Evolutionary conservation across 192 early-diverging fungal genomes (phyloP), one percentile per base, ranked within the genome.

Genomic region (Coemansia sp.): DNA sequence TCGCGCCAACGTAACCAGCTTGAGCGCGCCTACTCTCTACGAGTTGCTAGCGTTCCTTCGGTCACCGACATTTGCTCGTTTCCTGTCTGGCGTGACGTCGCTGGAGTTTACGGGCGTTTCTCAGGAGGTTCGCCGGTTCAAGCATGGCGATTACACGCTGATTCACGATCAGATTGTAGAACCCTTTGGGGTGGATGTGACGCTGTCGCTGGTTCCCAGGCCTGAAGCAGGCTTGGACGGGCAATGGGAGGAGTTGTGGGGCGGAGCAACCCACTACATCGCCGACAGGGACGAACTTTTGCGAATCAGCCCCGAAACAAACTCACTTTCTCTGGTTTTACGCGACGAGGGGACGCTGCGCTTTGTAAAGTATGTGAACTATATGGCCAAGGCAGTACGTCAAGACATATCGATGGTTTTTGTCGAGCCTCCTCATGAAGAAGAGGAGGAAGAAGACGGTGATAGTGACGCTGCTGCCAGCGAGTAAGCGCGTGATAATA

Each of bases 281-380:
- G 85, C 83, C 23, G 85, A 87, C 46, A 53, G 72, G 68, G 76
- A 85, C 40, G 82, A 84, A 61, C 59, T 83, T 21, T 33, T 81
- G 57, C 62, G 75, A 10, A 61, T 89, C 29, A 74, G 68, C n/a
- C 87, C 87, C 0, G 59, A 75, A 9, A 20, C 61, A 46, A 89
- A 89, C 64, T 84, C 84, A 1, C 65, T 89, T 26, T 83, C 84
- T 1, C 56, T 89, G 51, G 85, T 85, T 18, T 59, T 87, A 25
- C 68, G 87, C 20, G 82, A 84, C 35, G 73, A 79, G 12, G 85
- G 86, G 1, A 87, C 85, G 0, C 33, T 85, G 34, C 66, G 83
- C 9, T 89, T 89, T 74, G 80, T 89, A 21, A 84, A 86, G 39
- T 85, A 79, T 63, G 31, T 89, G 37, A 86, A 79, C 63, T 77